Evolutionary conservation across 2,329 filamentous ascomycete species (phyloP).

Genomic region (Xylariomycetidae sp.): DNA sequence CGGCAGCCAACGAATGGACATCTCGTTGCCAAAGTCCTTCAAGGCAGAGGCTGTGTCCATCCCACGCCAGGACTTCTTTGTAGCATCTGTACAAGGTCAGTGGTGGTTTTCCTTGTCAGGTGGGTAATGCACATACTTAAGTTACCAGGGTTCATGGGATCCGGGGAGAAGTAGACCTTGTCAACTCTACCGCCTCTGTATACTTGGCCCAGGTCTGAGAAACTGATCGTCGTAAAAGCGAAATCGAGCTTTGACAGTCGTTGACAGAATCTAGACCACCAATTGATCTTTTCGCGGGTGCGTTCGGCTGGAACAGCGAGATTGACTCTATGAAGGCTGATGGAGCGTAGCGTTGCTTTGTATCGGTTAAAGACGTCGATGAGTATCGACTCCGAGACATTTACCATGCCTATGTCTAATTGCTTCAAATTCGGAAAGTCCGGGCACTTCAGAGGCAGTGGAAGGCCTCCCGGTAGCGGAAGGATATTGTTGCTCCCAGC

Average conservation of each 20-base stretch:
- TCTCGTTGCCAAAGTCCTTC: no score
- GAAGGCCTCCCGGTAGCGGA: constrained; percentile 2
- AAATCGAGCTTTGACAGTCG: constrained; percentile 29
- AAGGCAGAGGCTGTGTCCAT: no score
- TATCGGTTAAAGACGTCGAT: constrained; percentile 36
- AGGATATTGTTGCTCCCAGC: neutral
- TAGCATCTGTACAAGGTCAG: no score
- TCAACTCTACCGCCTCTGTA: no score
- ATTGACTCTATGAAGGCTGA: constrained; percentile 44
- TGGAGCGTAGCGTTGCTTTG: constrained; percentile 34
- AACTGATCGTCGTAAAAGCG: constrained; percentile 28
- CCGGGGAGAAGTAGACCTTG: no score
- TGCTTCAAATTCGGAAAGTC: constrained; percentile 30
- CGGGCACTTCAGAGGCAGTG: constrained; percentile 19
- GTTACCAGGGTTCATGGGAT: no score
- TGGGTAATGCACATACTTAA: no score
- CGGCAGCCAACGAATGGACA: no score
- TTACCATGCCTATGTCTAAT: constrained; percentile 40
- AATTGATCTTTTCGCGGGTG: constrained; percentile 19
- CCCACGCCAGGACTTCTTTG: no score
- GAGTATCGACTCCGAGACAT: constrained; percentile 24
- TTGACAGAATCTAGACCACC: constrained; percentile 37
- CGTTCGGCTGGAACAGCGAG: constrained; percentile 2
- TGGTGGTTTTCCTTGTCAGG: no score
- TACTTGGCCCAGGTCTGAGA: constrained; percentile 25